These are phyloP conservation scores for Phytophthora multivora DNA, from an alignment of 352 stramenopile genomes.

Conservation along the genomic window DNA sequence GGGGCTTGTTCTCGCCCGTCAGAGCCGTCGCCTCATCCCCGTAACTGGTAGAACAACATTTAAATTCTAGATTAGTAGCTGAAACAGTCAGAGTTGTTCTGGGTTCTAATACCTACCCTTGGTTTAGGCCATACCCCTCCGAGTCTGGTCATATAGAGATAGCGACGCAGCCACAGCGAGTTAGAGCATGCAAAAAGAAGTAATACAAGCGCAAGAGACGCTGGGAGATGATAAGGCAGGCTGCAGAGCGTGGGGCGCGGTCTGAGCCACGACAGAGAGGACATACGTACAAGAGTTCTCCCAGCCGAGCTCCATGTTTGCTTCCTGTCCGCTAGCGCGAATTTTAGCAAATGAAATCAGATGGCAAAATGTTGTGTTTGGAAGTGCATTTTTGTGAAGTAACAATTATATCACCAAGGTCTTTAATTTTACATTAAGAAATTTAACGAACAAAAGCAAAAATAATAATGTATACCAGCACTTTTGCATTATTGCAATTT, in stretches of 20 bases:
- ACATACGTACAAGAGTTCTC: conserved; percentile 75
- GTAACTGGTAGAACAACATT: conserved; percentile 48
- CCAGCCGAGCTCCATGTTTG: conserved; percentile 68
- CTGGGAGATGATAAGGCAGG: not conserved
- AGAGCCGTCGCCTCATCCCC: conserved; percentile 70
- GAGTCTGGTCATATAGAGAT: conserved; percentile 29
- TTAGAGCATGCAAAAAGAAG: conserved; percentile 7
- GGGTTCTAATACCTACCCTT: conserved; percentile 26
- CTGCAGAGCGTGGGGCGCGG: not conserved
- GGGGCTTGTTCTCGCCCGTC: conserved; percentile 90
- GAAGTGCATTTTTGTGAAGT: too few relatives aligned
- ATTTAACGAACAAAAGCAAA: too few relatives aligned
- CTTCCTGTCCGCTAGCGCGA: not conserved
- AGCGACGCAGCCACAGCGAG: conserved; percentile 8
- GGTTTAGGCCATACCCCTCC: conserved; percentile 44
- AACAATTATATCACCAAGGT: too few relatives aligned
- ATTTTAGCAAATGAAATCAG: conserved; percentile 1
- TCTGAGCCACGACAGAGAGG: not conserved
- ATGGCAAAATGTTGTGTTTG: not conserved
- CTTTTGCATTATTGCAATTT: not conserved
- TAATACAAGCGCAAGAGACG: not conserved
- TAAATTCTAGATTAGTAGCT: not conserved
- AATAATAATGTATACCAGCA: not conserved
- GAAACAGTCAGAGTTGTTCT: not conserved
- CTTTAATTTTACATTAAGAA: too few relatives aligned